Base-by-base conservation (phyloP, 805 yeast genomes). In the Candida argentea region DNA sequence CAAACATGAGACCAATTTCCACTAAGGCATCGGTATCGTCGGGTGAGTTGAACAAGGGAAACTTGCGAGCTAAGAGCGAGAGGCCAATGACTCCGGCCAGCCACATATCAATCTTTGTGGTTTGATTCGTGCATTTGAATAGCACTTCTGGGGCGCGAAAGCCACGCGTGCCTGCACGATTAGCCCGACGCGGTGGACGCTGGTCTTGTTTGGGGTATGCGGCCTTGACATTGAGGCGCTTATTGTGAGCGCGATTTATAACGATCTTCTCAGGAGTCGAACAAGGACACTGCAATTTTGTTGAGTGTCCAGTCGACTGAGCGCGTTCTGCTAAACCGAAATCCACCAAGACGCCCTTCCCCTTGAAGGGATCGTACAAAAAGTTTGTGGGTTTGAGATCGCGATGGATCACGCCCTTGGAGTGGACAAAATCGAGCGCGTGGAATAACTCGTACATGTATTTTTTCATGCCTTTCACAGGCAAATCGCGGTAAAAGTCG, bases 141-240 rank as follows among this genome's bases (percentile, higher is more conserved):
- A 87, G 57, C 4, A 86, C 95, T 48, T 86, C 96, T 0, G 95
- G 95, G 0, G 96, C 95, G 40, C 96, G 65, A 46, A 86, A 86
- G 0, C 96, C 96, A 42, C 96, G 66, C 1, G 96, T 86, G 6
- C 96, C 96, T 11, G 98, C 98, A 42, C 98, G 74, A 45, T 91
- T 91, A 0, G 97, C 97, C 32, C 98, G 68, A 43, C 94, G 68
- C 2, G 91, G 83, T 1, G 93, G 81, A 42, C 97, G 65, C 27
- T 73, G 72, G 56, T 91, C 98, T 42, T 82, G 83, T 47, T 84
- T 85, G 6, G 86, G 80, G 46, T 82, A 85, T 2, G 95, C 52
- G 2, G 66, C 65, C 40, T 64, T 56, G 20, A 62, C 39, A 26
- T 48, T 47, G 26, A 46, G 39, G 3, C 52, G 37, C 28, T 48